These are phyloP conservation scores for Mallotus repandus DNA, from an alignment of 441 rosid species.

Conservation along the genomic window DNA sequence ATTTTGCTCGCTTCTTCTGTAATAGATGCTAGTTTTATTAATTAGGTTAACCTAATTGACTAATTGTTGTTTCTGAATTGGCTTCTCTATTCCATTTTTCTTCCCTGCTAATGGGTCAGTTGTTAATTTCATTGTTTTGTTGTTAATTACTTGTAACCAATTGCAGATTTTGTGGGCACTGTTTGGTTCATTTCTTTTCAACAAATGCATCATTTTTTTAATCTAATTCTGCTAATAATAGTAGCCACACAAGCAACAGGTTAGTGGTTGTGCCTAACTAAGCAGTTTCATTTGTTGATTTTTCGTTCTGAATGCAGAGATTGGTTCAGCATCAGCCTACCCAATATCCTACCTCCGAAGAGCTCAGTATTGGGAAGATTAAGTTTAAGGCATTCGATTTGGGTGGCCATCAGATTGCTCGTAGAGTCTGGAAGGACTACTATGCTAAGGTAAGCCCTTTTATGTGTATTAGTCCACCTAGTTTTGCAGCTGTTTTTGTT, in stretches of 20 bases:
- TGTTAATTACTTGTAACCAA: not conserved
- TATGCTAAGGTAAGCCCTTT: constrained; percentile 60
- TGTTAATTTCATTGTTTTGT: not conserved
- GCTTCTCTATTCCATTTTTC: not conserved
- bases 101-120: not conserved
- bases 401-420: constrained; percentile 92
- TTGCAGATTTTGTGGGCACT: not conserved
- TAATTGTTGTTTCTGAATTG: not conserved
- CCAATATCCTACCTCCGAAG: constrained; percentile 80
- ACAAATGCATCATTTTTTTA: not conserved
- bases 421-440: constrained; percentile 86
- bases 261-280: not conserved
- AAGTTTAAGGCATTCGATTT: constrained; percentile 84
- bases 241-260: not conserved
- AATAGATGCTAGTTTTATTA: not conserved
- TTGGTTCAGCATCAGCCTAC: constrained; percentile 84
- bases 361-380: constrained; percentile 79
- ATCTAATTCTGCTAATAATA: not conserved
- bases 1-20: not conserved
- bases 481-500: not conserved
- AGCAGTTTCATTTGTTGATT: not conserved
- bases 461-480: no score
- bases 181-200: not conserved
- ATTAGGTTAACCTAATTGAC: not conserved
- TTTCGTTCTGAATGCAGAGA: constrained; percentile 43